Conservation (phyloP, 108 stramenopile genomes). For the Nitzschia palea region DNA sequence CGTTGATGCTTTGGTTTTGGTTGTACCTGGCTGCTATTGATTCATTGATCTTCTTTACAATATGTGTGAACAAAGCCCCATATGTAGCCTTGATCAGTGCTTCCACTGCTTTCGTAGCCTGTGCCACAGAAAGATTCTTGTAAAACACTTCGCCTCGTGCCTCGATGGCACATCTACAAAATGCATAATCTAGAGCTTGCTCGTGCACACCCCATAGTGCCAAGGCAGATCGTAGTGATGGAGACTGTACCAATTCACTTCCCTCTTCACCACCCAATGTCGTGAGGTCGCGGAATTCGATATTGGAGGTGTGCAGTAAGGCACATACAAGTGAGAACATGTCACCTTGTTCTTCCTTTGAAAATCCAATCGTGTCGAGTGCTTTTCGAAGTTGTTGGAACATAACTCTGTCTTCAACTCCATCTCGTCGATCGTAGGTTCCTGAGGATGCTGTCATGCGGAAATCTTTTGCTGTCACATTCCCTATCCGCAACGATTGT, state of each 20-base stretch:
- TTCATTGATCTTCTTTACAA: constrained; percentile 89
- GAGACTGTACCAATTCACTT: constrained; percentile 39
- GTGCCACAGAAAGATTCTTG: constrained; percentile 64
- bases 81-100: constrained; percentile 94
- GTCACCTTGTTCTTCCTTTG: constrained; percentile 41
- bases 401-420: constrained; percentile 70
- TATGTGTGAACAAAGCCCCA: constrained; percentile 80
- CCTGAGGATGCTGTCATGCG: constrained; percentile 68
- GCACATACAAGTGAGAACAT: constrained; percentile 63
- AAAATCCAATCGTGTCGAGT: constrained; percentile 68
- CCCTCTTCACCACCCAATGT: constrained; percentile 37
- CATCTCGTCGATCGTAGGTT: constrained; percentile 82
- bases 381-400: constrained; percentile 65
- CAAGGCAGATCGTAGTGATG: constrained; percentile 52
- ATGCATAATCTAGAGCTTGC: constrained; percentile 58
- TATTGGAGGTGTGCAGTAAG: constrained; percentile 72
- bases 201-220: constrained; percentile 64
- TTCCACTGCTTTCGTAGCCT: constrained; percentile 77
- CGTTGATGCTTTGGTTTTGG: neutral
- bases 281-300: constrained; percentile 40
- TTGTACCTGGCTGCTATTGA: constrained; percentile 48
- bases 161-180: constrained; percentile 72
- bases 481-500: constrained; percentile 41
- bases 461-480: constrained; percentile 54
- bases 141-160: constrained; percentile 73